These are phyloP conservation scores for Pogostemon cablin DNA, from an alignment of 257 asterid species.

Conservation along the genomic window DNA sequence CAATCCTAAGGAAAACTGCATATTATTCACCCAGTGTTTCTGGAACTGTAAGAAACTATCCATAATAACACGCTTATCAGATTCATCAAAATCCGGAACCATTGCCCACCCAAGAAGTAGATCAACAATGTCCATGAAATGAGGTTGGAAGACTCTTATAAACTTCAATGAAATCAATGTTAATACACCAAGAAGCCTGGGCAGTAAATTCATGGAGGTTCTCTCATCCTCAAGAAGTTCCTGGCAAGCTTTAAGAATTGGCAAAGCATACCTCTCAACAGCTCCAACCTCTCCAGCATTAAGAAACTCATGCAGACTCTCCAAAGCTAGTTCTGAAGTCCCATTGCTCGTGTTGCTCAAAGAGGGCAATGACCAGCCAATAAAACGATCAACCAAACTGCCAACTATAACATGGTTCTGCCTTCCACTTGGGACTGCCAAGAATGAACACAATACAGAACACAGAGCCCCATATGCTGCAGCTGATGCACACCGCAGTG, in stretches of 20 bases:
- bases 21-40: conserved; percentile 96
- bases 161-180: conserved; percentile 85
- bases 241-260: conserved; percentile 94
- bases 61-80: conserved; percentile 83
- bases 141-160: conserved; percentile 92
- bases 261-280: conserved; percentile 87
- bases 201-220: conserved; percentile 79
- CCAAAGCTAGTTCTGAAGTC: conserved; percentile 79
- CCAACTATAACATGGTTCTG: conserved; percentile 75
- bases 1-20: conserved; percentile 92
- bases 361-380: conserved; percentile 91
- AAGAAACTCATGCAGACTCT: conserved; percentile 85
- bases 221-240: conserved; percentile 98
- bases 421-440: conserved; percentile 77
- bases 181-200: conserved; percentile 72
- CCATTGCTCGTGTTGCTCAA: conserved; percentile 59
- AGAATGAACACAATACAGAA: conserved; percentile 69
- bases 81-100: conserved; percentile 78
- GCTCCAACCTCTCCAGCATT: conserved; percentile 85
- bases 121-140: conserved; percentile 93
- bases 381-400: conserved; percentile 76
- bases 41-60: conserved; percentile 96
- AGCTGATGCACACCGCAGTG: conserved; percentile 90
- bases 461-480: conserved; percentile 90
- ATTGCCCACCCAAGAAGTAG: conserved; percentile 98